A percentile compares a stretch with the other conserved stretches of the same genome.
phyloP scores from a whole-genome alignment of 2,329 filamentous ascomycete species.

The Drechslerella coelobrocha region DNA sequence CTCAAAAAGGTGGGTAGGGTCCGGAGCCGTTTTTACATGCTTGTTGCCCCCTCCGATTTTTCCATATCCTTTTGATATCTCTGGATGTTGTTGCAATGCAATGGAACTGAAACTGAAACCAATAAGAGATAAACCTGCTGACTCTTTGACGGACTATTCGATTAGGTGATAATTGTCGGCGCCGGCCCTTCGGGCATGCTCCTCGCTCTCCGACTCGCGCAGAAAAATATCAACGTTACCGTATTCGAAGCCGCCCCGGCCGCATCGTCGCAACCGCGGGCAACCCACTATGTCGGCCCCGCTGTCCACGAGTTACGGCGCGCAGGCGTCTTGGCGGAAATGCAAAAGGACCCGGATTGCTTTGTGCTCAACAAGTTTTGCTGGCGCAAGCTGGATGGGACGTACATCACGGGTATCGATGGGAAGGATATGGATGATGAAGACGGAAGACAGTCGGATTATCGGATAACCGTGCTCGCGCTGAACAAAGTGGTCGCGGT shows the following conservation, averaged over 20 bases:
- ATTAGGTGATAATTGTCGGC: constrained; percentile 62
- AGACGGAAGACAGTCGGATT: constrained; percentile 56
- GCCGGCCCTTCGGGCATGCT: constrained; percentile 64
- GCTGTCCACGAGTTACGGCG: constrained; percentile 66
- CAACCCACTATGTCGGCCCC: constrained; percentile 68
- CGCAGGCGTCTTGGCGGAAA: constrained; percentile 67
- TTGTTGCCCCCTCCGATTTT: too few species aligned
- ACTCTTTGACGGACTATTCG: too few species aligned
- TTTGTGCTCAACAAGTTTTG: constrained; percentile 58
- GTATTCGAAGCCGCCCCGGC: constrained; percentile 65
- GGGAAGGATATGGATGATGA: constrained; percentile 53
- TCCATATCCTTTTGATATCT: too few species aligned
- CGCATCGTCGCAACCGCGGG: constrained; percentile 68
- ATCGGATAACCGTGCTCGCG: constrained; percentile 60
- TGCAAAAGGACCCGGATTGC: constrained; percentile 59
- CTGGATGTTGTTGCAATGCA: too few species aligned
- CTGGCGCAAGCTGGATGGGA: constrained; percentile 60
- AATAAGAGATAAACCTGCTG: too few species aligned
- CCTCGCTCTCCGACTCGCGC: constrained; percentile 64
- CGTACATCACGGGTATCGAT: constrained; percentile 56
- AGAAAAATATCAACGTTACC: constrained; percentile 63
- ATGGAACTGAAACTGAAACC: too few species aligned
- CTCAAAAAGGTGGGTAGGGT: constrained; percentile 28
- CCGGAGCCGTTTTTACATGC: neutral
- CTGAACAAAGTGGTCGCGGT: constrained; percentile 60